phyloP scores from a whole-genome alignment of 495 filamentous ascomycete genomes.

The Gamarada debralockiae region DNA sequence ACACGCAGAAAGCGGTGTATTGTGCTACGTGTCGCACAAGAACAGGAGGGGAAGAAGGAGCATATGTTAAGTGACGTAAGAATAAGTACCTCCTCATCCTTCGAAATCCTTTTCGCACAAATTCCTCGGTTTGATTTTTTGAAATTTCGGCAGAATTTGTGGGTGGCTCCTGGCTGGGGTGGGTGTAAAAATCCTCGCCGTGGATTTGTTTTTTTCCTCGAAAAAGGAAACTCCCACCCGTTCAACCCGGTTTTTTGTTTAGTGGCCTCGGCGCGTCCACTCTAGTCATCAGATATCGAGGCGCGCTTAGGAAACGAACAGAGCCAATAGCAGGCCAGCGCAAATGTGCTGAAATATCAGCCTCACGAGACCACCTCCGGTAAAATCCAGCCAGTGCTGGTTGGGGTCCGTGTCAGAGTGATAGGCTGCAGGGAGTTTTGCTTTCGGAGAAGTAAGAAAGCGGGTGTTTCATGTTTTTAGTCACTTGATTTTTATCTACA shows the following conservation, averaged over 20 bases:
- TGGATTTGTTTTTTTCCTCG: constrained; percentile 1
- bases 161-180: not conserved
- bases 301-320: constrained; percentile 8
- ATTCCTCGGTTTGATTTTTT: not conserved
- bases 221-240: not conserved
- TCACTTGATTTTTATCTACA: too few species aligned
- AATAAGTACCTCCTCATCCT: not conserved
- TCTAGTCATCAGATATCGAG: constrained; percentile 1
- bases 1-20: constrained; percentile 15
- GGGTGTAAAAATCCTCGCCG: constrained; percentile 2
- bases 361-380: constrained; percentile 7
- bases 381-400: not conserved
- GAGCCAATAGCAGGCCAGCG: constrained; percentile 3
- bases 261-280: constrained; percentile 8
- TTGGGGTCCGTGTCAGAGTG: not conserved
- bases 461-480: too few species aligned
- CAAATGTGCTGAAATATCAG: constrained; percentile 2
- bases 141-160: not conserved
- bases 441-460: too few species aligned
- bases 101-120: constrained; percentile 1
- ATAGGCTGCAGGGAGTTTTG: not conserved
- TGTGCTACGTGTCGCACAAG: constrained; percentile 18
- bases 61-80: constrained; percentile 9
- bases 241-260: not conserved
- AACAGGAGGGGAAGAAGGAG: constrained; percentile 3